phyloP scores from a whole-genome alignment of 257 asterid species.

The Jaltomata sinuosa region DNA sequence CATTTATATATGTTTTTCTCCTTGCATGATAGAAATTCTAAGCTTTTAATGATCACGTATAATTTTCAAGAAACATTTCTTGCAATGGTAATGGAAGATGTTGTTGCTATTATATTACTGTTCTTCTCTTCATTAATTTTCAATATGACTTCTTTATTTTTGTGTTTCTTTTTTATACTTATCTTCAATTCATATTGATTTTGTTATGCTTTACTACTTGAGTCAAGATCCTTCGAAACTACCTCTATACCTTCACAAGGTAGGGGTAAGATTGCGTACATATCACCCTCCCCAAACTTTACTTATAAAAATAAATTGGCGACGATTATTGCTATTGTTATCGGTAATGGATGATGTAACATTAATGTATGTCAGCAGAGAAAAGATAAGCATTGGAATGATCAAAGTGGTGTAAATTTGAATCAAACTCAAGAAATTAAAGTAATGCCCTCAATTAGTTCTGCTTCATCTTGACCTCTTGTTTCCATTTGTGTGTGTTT shows the following conservation, averaged over 20 bases:
- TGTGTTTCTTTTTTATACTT: background rate
- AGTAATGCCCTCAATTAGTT: too few relatives aligned
- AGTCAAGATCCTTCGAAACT: background rate
- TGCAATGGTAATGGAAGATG: background rate
- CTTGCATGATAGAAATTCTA: background rate
- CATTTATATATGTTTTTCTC: background rate
- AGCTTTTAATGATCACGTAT: background rate
- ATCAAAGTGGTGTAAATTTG: background rate
- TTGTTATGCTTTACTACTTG: background rate
- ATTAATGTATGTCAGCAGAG: background rate
- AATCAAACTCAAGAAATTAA: too few relatives aligned
- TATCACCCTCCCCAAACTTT: background rate
- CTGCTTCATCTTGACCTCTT: background rate
- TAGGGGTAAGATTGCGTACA: background rate
- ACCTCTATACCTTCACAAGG: background rate
- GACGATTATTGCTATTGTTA: too few relatives aligned
- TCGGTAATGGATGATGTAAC: background rate
- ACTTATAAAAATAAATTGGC: too few relatives aligned
- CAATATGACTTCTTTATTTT: background rate
- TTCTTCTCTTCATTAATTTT: background rate
- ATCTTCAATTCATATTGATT: background rate
- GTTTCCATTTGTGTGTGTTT: background rate
- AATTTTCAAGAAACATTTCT: background rate
- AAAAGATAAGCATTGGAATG: background rate
- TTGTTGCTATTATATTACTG: background rate